Evolutionary conservation across 257 asterid genomes (phyloP), one percentile per base, ranked within the genome.

Genomic region (Gentiana dahurica): DNA sequence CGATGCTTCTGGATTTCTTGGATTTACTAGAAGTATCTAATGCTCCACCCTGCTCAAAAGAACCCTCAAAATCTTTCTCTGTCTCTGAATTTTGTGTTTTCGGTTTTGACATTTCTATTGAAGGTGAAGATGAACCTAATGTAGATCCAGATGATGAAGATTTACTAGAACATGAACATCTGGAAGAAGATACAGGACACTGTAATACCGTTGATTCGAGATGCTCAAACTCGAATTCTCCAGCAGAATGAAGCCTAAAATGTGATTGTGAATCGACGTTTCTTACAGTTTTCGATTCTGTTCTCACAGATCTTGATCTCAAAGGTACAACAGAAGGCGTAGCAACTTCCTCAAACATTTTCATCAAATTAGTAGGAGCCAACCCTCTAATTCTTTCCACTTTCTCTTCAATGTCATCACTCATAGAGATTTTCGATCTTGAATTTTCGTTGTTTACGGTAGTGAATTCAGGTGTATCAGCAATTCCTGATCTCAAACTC

Each of bases 241-340:
- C 92, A 63, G 68, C 79, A 43, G 89, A 81, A 46, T 69, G 89
- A 58, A 82, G 73, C 81, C 83, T 75, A 61, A 34, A 63, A 63
- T 71, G 93, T 1, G 64, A 38, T 13, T 67, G 53, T 12, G 57
- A 48, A 55, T 70, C 71, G 3, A n/a, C 34, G 54, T 46, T 12
- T 13, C 71, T 62, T 51, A 15, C 34, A 60, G 66, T 78, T 45
- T 74, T 68, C 50, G 48, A 32, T 60, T 69, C 85, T 77, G 55
- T 65, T 71, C 72, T 64, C 60, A 55, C 68, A 7, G 85, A 76
- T 57, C 85, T 78, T 8, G 88, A 75, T 43, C 70, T 70, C 90
- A 82, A 72, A 0, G 81, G 78, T 55, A 76, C 71, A 4, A 65
- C 32, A 8, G 72, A 53, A 55, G 62, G 62, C 39, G 68, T 82